Evolutionary conservation across 805 yeast genomes (phyloP).

Genomic region (Nakazawaea wickerhamii): DNA sequence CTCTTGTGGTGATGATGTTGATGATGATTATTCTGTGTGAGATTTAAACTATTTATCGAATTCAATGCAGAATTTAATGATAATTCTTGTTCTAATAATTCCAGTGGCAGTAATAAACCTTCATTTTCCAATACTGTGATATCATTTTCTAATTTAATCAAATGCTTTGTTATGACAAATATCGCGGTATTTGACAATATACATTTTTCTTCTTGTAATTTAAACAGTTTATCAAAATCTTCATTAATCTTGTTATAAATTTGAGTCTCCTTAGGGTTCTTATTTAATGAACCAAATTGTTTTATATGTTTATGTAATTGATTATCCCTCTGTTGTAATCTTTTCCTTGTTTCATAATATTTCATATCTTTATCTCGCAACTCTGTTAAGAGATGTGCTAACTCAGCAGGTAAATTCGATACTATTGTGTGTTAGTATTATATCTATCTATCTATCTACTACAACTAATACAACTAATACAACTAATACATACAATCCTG

Average conservation of each 20-base stretch:
- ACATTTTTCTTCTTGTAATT: conserved; percentile 72
- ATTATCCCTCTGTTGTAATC: conserved; percentile 67
- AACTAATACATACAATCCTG: conserved; percentile 26
- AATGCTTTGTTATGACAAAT: conserved; percentile 69
- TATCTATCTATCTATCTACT: conserved; percentile 18
- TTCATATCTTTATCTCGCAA: conserved; percentile 63
- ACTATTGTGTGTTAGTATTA: conserved; percentile 35
- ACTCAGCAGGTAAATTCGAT: conserved; percentile 83
- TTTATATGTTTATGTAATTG: conserved; percentile 78
- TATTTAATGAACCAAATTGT: conserved; percentile 74
- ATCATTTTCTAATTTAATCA: conserved; percentile 67
- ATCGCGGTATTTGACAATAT: conserved; percentile 79
- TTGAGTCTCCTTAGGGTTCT: conserved; percentile 75
- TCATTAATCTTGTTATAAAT: conserved; percentile 61
- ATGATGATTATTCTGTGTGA: background rate
- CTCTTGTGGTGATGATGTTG: conserved; percentile 7
- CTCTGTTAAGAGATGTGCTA: conserved; percentile 76
- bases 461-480: conserved; percentile 21
- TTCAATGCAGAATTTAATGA: conserved; percentile 3
- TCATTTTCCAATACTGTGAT: conserved; percentile 72
- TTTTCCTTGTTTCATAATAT: conserved; percentile 58
- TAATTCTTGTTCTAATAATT: conserved; percentile 15
- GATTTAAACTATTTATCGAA: background rate
- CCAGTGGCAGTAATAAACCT: conserved; percentile 65
- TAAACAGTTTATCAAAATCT: conserved; percentile 54